phyloP scores from a whole-genome alignment of 129 eudicot genomes.

The Solidago caesia region DNA sequence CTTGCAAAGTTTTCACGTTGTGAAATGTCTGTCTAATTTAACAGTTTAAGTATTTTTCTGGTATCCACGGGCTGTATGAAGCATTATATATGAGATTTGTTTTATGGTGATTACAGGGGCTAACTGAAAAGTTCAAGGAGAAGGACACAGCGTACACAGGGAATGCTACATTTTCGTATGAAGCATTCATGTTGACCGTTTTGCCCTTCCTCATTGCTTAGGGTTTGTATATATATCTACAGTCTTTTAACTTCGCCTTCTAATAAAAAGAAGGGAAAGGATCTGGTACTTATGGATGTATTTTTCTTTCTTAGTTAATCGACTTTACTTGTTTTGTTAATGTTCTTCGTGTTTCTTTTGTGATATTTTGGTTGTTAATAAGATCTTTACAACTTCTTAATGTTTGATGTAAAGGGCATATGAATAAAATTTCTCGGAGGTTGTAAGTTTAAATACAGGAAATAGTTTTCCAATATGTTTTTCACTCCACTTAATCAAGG shows the following conservation, averaged over 20 bases:
- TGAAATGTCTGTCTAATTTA: neutral
- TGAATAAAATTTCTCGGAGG: neutral
- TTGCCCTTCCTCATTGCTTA: slow-evolving; percentile 88
- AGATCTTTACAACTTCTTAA: neutral
- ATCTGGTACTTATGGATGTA: neutral
- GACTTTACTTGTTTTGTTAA: neutral
- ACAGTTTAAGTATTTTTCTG: neutral
- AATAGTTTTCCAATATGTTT: neutral
- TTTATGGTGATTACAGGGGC: slow-evolving; percentile 58
- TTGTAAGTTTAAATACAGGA: neutral
- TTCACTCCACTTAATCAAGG: too few species aligned
- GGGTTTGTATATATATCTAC: slow-evolving; percentile 7
- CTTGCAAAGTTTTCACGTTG: neutral
- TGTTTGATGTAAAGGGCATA: neutral
- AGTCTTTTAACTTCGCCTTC: neutral
- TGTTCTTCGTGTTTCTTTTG: neutral
- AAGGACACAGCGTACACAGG: slow-evolving; percentile 67
- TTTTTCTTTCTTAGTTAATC: neutral
- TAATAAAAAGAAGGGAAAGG: neutral
- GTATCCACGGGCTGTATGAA: neutral
- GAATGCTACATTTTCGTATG: slow-evolving; percentile 73
- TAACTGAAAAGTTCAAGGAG: slow-evolving; percentile 92
- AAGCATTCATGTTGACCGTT: slow-evolving; percentile 76
- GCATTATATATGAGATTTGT: neutral
- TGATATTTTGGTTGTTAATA: neutral